phyloP scores from a whole-genome alignment of 2,329 filamentous ascomycete species.

The Zymoseptoria brevis region DNA sequence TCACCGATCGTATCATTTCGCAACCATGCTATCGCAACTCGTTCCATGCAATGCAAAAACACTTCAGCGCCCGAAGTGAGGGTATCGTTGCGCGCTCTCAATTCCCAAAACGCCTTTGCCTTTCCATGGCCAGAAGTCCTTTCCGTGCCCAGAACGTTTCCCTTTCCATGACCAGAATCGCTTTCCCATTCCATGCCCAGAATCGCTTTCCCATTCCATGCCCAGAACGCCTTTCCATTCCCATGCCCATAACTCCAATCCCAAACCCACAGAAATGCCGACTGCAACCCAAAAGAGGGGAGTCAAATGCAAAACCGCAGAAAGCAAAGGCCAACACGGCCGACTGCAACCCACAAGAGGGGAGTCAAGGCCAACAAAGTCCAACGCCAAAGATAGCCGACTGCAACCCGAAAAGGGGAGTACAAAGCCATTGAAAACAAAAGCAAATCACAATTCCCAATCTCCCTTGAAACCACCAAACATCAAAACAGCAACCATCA shows the following conservation, averaged over 20 bases:
- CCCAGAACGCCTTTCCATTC: background rate
- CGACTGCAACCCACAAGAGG: too few relatives aligned
- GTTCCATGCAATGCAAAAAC: background rate
- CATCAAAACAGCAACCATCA: conserved; percentile 58
- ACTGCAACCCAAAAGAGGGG: background rate
- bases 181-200: too few relatives aligned
- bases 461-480: conserved; percentile 59
- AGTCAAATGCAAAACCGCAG: too few relatives aligned
- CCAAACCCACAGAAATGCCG: background rate
- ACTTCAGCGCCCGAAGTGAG: background rate
- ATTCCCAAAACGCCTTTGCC: background rate
- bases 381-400: too few relatives aligned
- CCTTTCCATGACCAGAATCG: too few relatives aligned
- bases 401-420: too few relatives aligned
- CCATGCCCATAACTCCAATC: background rate
- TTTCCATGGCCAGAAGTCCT: too few relatives aligned
- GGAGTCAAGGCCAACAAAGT: too few relatives aligned
- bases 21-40: background rate
- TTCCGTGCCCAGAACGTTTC: too few relatives aligned
- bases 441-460: conserved; percentile 31
- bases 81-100: background rate
- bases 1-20: background rate
- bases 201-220: background rate
- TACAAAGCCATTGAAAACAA: background rate
- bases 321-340: too few relatives aligned